A percentile compares a stretch with the other conserved stretches of the same genome.
Evolutionary conservation across 78 protist species (phyloP).

Genomic region (Mastigamoeba balamuthi): DNA sequence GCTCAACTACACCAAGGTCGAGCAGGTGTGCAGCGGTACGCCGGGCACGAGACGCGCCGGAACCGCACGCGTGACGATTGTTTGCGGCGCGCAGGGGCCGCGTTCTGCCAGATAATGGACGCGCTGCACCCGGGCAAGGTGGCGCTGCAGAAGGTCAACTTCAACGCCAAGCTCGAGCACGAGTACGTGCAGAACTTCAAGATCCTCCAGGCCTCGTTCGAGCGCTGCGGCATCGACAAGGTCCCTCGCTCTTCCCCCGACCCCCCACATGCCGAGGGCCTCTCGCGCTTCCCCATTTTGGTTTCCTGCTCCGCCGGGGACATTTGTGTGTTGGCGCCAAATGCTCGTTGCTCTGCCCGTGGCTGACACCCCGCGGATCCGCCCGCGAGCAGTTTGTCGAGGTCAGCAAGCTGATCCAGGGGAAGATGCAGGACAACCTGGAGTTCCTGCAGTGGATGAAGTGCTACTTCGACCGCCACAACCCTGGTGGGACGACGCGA

Average conservation of each 20-base stretch:
- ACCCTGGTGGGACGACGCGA: slow-evolving; percentile 29
- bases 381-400: slow-evolving; percentile 24
- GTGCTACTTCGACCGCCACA: slow-evolving; percentile 35
- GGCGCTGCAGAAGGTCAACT: slow-evolving; percentile 43
- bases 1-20: slow-evolving; percentile 60
- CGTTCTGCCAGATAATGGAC: slow-evolving; percentile 62
- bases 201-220: slow-evolving; percentile 59
- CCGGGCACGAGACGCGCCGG: background rate
- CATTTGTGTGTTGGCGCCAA: too few species aligned
- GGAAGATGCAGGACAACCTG: slow-evolving; percentile 79
- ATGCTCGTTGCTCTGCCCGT: background rate
- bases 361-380: background rate
- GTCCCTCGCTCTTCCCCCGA: background rate
- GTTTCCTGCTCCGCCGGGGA: background rate
- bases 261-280: background rate
- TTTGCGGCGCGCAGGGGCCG: slow-evolving; percentile 36
- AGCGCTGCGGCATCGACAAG: slow-evolving; percentile 46
- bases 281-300: too few species aligned
- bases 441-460: slow-evolving; percentile 90
- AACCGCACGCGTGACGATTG: too few species aligned
- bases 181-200: slow-evolving; percentile 77
- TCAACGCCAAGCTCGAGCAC: slow-evolving; percentile 66
- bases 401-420: slow-evolving; percentile 64
- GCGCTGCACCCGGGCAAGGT: slow-evolving; percentile 42
- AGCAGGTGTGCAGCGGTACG: slow-evolving; percentile 43